Evolutionary conservation across 2,329 filamentous ascomycete species (phyloP).

Genomic region (Fusarium hostae): DNA sequence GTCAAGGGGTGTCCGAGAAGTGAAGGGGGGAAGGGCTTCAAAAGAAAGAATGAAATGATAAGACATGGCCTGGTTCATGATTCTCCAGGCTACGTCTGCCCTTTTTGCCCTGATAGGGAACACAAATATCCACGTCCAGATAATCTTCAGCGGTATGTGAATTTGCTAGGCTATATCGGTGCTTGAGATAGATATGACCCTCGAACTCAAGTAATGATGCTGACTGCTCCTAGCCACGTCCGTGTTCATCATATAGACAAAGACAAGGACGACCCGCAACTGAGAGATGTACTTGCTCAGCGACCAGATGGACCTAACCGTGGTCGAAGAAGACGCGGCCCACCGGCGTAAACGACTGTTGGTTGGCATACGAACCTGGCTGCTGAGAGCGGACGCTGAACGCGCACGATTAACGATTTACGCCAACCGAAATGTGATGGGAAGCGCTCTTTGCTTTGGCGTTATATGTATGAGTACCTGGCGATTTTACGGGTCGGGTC

Average conservation of each 20-base stretch:
- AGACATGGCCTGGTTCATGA: constrained; percentile 88
- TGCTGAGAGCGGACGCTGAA: neutral
- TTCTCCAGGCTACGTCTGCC: constrained; percentile 94
- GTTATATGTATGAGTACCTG: constrained; percentile 33
- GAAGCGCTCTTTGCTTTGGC: constrained; percentile 12
- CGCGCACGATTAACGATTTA: constrained; percentile 18
- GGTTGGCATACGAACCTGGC: neutral
- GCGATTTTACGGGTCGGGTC: constrained; percentile 13
- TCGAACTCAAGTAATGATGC: constrained; percentile 6
- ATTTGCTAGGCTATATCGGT: neutral
- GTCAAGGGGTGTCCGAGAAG: constrained; percentile 71
- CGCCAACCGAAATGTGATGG: constrained; percentile 8
- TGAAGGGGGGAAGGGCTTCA: constrained; percentile 74
- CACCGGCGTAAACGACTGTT: constrained; percentile 43
- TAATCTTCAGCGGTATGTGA: constrained; percentile 84
- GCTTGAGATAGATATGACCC: neutral
- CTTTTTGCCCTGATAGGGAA: constrained; percentile 92
- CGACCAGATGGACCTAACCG: constrained; percentile 85
- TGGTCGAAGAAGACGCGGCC: constrained; percentile 77
- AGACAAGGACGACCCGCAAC: constrained; percentile 82
- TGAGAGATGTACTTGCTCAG: constrained; percentile 87
- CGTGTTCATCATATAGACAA: constrained; percentile 91
- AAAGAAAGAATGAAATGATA: constrained; percentile 80
- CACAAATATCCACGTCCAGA: constrained; percentile 96
- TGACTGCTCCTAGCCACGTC: constrained; percentile 74